Evolutionary conservation across 345 rosid genomes (phyloP), one percentile per base, ranked within the genome.

Genomic region (Physaria fendleri): DNA sequence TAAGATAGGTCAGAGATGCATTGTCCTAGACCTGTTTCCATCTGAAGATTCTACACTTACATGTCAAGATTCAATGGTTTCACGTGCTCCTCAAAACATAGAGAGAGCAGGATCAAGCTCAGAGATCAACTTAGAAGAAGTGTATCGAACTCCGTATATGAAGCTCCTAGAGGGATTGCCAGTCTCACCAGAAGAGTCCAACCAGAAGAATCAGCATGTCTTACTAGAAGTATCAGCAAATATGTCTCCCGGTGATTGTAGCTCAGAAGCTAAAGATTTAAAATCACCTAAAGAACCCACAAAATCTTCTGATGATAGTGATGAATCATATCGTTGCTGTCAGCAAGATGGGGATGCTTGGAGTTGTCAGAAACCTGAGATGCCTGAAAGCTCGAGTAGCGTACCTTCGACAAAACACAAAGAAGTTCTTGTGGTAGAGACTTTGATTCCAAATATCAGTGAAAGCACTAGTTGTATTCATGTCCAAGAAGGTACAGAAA

Each of bases 1-100:
- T 6, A 64, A 62, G 48, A 57, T 30, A 14, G 55, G 42, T 50
- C 42, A 57, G 21, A 50, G 23, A 11, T 45, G 35, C 61, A 44
- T 25, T 15, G 47, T 29, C 41, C 72, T 39, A 58, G 72, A 74
- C 29, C 59, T 32, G 21, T 5, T 74, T 54, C 80, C 84, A 44
- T 79, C 80, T 61, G 92, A 81, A 58, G 85, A 74, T 65, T 84
- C 95, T 12, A 76, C 55, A 13, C 10, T 74, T 60, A 78, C 93
- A 68, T 74, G 76, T 47, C 88, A 77, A 45, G 68, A 71, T 40
- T 76, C 87, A 13, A 12, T 48, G 40, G 68, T 73, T 53, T 64
- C 64, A 51, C 58, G 81, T 49, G 48, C 65, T 66, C 68, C 58
- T 67, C 74, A 80, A 72, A 50, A 60, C 43, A 72, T 57, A 56